Conservation (phyloP, 345 rosid genomes). For the Theobroma cacao region DNA sequence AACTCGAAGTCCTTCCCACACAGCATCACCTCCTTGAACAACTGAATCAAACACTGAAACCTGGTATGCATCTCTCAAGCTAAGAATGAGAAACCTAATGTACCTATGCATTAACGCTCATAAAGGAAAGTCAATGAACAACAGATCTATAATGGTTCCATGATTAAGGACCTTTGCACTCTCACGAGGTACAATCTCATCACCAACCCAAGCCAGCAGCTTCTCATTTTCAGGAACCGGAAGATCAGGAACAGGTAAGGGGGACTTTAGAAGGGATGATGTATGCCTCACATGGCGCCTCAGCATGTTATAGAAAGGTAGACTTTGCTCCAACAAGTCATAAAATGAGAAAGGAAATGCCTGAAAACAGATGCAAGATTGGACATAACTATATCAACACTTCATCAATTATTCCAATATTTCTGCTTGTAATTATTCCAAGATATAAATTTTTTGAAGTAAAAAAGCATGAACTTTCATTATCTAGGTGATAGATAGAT, state of each 20-base stretch:
- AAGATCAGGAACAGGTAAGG: slow-evolving; percentile 60
- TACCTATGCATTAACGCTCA: not conserved
- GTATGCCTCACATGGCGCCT: slow-evolving; percentile 47
- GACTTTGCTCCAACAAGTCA: slow-evolving; percentile 69
- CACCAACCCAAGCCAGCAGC: slow-evolving; percentile 90
- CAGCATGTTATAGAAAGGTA: slow-evolving; percentile 79
- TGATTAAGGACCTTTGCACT: slow-evolving; percentile 60
- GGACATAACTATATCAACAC: not conserved
- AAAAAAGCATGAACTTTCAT: not conserved
- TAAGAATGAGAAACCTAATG: slow-evolving; percentile 14
- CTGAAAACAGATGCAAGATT: slow-evolving; percentile 31
- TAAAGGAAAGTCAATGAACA: slow-evolving; percentile 4
- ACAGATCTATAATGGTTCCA: slow-evolving; percentile 4
- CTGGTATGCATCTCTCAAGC: slow-evolving; percentile 28
- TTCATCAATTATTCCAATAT: not conserved
- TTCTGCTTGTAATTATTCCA: not conserved
- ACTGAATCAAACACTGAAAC: slow-evolving; percentile 90
- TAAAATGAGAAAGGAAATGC: slow-evolving; percentile 62
- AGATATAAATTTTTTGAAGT: not conserved
- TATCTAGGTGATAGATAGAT: not conserved
- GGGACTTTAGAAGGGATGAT: slow-evolving; percentile 41
- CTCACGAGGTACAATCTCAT: slow-evolving; percentile 75
- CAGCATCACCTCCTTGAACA: slow-evolving; percentile 93
- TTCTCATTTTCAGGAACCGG: slow-evolving; percentile 76
- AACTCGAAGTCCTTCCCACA: slow-evolving; percentile 92